A percentile compares a stretch with the other conserved stretches of the same genome.
Conservation (phyloP, 768 basidiomycete genomes). For the Kwoniella pini region DNA sequence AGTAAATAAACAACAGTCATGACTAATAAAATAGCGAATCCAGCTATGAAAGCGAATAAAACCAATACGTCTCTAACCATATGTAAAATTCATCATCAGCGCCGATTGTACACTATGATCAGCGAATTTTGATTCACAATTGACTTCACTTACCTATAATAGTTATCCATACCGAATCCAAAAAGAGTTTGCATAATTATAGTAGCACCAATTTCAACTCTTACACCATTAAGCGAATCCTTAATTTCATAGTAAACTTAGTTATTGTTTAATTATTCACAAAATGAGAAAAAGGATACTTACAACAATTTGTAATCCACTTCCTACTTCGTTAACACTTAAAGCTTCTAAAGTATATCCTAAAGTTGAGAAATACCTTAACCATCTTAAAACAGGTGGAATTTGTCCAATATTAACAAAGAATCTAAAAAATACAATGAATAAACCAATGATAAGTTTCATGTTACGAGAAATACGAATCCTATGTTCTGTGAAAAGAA, state of each 20-base stretch:
- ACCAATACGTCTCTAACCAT: conserved; percentile 80
- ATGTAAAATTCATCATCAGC: too few relatives aligned
- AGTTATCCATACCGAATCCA: conserved; percentile 77
- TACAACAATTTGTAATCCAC: conserved; percentile 73
- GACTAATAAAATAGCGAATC: conserved; percentile 72
- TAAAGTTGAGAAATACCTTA: conserved; percentile 74
- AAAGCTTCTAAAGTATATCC: conserved; percentile 63
- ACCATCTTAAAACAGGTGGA: conserved; percentile 88
- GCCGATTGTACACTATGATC: too few relatives aligned
- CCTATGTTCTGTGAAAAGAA: neutral
- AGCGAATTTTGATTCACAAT: too few relatives aligned
- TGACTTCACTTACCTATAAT: conserved; percentile 63
- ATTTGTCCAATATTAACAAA: conserved; percentile 84
- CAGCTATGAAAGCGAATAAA: conserved; percentile 79
- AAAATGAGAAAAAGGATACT: conserved; percentile 5
- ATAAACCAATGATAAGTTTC: neutral
- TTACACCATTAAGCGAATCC: conserved; percentile 77
- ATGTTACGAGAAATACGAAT: neutral
- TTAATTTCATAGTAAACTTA: too few relatives aligned
- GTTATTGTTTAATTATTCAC: too few relatives aligned
- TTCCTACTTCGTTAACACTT: conserved; percentile 86
- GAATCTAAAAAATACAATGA: conserved; percentile 61
- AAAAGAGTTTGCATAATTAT: conserved; percentile 90
- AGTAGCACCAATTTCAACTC: conserved; percentile 73
- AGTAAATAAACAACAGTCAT: conserved; percentile 74